A percentile compares a stretch with the other conserved stretches of the same genome.
These are phyloP conservation scores for Penicillium fimorum DNA, from an alignment of 495 filamentous ascomycete species.

Conservation along the genomic window DNA sequence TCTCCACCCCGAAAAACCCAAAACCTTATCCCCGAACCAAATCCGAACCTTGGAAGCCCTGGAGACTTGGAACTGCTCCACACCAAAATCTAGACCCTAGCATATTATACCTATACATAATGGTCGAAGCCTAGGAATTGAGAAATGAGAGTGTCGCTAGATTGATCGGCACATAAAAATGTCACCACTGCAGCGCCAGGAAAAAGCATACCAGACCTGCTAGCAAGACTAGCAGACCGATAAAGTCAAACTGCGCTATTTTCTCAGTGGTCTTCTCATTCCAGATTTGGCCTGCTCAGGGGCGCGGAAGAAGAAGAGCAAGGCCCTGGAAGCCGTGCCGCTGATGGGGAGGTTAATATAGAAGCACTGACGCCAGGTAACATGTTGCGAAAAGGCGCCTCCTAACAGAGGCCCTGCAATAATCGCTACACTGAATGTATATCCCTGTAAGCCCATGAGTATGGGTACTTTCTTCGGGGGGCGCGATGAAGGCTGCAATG, in stretches of 20 bases:
- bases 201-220: slow-evolving; percentile 33
- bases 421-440: slow-evolving; percentile 49
- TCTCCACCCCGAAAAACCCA: neutral
- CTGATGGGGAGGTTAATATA: slow-evolving; percentile 52
- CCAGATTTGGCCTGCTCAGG: slow-evolving; percentile 25
- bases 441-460: slow-evolving; percentile 37
- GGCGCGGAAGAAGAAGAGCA: slow-evolving; percentile 41
- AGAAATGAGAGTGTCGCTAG: too few species aligned
- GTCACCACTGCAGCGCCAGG: slow-evolving; percentile 42
- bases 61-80: too few species aligned
- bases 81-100: too few species aligned
- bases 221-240: slow-evolving; percentile 27
- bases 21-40: neutral
- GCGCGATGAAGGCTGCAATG: slow-evolving; percentile 25
- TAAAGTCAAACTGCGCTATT: slow-evolving; percentile 30
- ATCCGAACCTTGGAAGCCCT: neutral
- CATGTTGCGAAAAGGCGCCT: slow-evolving; percentile 18
- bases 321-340: slow-evolving; percentile 32
- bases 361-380: slow-evolving; percentile 33
- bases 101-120: too few species aligned
- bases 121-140: too few species aligned
- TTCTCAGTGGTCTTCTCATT: slow-evolving; percentile 28
- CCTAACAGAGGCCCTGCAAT: slow-evolving; percentile 34
- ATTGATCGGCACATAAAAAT: too few species aligned
- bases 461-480: slow-evolving; percentile 27